Percentiles rank a stretch among this genome's conserved stretches.
Evolutionary conservation across 805 yeast genomes (phyloP).

Genomic region (Saturnispora sanitii): DNA sequence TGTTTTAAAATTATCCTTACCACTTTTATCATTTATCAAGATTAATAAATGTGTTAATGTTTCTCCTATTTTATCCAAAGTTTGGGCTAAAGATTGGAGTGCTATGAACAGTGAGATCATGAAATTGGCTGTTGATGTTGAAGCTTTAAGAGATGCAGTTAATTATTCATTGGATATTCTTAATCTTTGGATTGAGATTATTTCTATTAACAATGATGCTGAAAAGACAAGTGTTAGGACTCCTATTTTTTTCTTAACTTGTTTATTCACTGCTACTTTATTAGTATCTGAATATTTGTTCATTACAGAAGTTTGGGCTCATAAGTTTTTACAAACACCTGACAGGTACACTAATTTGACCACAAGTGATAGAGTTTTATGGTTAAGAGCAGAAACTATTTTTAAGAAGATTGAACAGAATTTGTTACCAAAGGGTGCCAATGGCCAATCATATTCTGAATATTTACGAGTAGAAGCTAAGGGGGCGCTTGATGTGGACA

Average conservation of each 20-base stretch:
- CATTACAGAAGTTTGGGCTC: constrained; percentile 45
- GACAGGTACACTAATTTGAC: constrained; percentile 17
- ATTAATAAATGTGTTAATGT: constrained; percentile 53
- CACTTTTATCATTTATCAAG: constrained; percentile 56
- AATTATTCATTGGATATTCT: constrained; percentile 48
- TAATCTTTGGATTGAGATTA: constrained; percentile 62
- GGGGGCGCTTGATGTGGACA: constrained; percentile 47
- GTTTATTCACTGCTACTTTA: constrained; percentile 53
- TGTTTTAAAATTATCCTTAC: constrained; percentile 54
- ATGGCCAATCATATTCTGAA: constrained; percentile 47
- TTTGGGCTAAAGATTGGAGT: constrained; percentile 60
- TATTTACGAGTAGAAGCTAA: constrained; percentile 48
- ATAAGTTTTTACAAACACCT: constrained; percentile 23
- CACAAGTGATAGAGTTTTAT: constrained; percentile 45
- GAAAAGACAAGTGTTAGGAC: constrained; percentile 61
- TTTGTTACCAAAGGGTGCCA: constrained; percentile 41
- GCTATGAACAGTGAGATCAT: constrained; percentile 49
- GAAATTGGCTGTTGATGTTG: constrained; percentile 42
- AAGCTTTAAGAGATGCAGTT: constrained; percentile 55
- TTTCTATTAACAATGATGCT: constrained; percentile 54
- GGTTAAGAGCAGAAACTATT: constrained; percentile 54
- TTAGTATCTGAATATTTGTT: constrained; percentile 55
- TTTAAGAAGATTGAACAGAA: constrained; percentile 52
- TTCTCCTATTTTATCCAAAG: constrained; percentile 49
- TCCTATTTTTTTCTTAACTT: constrained; percentile 66